phyloP scores from a whole-genome alignment of 768 basidiomycete species.

The Serendipita vermifera region DNA sequence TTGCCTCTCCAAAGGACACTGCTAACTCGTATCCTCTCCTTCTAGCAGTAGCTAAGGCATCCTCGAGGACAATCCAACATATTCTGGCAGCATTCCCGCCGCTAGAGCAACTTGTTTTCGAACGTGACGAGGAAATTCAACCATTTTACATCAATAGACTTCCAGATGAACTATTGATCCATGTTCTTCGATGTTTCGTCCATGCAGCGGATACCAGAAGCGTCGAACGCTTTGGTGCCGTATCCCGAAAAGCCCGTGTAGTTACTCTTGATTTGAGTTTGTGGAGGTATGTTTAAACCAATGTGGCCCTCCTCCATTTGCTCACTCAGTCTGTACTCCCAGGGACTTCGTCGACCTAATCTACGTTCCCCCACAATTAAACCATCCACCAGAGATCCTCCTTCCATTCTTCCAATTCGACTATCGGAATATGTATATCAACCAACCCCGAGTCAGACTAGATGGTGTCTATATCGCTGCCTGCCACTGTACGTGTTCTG shows the following conservation, averaged over 20 bases:
- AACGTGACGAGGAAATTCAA: conserved; percentile 53
- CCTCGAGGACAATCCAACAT: conserved; percentile 26
- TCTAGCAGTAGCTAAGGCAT: conserved; percentile 25
- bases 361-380: conserved; percentile 67
- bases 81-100: background rate
- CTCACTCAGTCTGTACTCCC: background rate
- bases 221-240: conserved; percentile 64
- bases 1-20: conserved; percentile 7
- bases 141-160: conserved; percentile 43
- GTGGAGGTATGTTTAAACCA: conserved; percentile 46
- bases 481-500: conserved; percentile 57
- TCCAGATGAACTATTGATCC: conserved; percentile 65
- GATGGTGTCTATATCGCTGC: conserved; percentile 89
- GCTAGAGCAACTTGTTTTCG: conserved; percentile 30
- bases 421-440: conserved; percentile 65
- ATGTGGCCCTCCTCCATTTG: background rate
- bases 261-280: conserved; percentile 54
- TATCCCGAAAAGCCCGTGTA: conserved; percentile 61
- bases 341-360: conserved; percentile 52
- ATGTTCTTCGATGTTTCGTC: conserved; percentile 45
- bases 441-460: conserved; percentile 70
- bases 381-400: conserved; percentile 36
- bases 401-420: conserved; percentile 43
- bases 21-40: conserved; percentile 6
- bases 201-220: conserved; percentile 35